A percentile compares a stretch with the other conserved stretches of the same genome.
phyloP scores from a whole-genome alignment of 257 asterid species.

The Solanum rostratum region DNA sequence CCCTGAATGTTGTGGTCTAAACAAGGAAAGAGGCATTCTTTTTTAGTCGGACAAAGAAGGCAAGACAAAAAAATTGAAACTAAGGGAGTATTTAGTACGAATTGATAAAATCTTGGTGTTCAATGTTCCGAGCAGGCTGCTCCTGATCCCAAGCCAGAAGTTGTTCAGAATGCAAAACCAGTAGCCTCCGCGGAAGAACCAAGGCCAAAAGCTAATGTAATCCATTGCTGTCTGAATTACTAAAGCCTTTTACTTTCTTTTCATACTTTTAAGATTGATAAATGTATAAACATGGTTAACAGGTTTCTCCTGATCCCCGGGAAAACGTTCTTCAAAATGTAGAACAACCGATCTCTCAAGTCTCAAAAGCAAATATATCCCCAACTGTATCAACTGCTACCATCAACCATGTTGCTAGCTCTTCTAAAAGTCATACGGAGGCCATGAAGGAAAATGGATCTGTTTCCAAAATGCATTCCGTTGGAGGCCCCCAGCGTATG shows the following conservation, averaged over 20 bases:
- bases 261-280: neutral
- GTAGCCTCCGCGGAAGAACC: neutral
- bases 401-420: constrained; percentile 5
- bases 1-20: neutral
- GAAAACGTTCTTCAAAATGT: neutral
- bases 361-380: neutral
- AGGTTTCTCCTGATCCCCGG: constrained; percentile 1
- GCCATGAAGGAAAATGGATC: constrained; percentile 1
- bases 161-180: neutral
- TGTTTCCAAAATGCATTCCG: neutral
- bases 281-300: neutral
- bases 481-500: constrained; percentile 10
- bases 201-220: neutral
- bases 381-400: neutral
- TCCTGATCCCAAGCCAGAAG: neutral
- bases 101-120: neutral
- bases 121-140: neutral
- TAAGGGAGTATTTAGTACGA: neutral
- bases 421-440: constrained; percentile 5
- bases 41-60: neutral
- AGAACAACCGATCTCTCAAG: neutral
- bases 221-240: neutral
- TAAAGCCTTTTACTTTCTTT: neutral
- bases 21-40: neutral
- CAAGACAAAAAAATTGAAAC: neutral